Evolutionary conservation across 2,329 filamentous ascomycete species (phyloP).

Genomic region (Aspergillus sp.): DNA sequence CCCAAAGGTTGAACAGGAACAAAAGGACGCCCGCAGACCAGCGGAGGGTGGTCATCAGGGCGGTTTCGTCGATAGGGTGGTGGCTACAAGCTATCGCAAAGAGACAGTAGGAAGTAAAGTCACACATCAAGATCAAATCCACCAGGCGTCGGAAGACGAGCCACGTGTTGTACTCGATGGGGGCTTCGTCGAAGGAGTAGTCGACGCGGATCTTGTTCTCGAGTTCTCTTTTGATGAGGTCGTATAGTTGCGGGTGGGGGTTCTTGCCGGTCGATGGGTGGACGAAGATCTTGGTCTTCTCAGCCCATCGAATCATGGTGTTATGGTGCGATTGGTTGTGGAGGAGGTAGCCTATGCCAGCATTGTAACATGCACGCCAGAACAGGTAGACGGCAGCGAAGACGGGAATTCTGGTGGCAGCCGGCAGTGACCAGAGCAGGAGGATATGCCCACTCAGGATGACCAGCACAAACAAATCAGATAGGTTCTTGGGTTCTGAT

Average conservation of each 20-base stretch:
- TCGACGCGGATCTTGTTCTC: constrained; percentile 91
- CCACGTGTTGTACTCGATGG: constrained; percentile 99
- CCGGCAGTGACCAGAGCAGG: constrained; percentile 64
- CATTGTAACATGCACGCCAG: constrained; percentile 88
- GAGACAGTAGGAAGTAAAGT: constrained; percentile 93
- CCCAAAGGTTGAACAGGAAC: constrained; percentile 93
- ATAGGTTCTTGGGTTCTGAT: constrained; percentile 88
- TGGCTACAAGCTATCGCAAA: constrained; percentile 85
- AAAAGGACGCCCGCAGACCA: constrained; percentile 72
- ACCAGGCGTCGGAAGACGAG: constrained; percentile 90
- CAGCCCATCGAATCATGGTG: constrained; percentile 78
- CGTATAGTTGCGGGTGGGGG: constrained; percentile 72
- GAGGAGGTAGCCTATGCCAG: constrained; percentile 83
- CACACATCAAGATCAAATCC: constrained; percentile 96
- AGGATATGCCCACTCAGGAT: constrained; percentile 70
- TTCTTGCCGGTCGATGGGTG: constrained; percentile 72
- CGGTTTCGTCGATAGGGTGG: constrained; percentile 62
- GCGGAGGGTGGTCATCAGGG: constrained; percentile 60
- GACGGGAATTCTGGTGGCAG: constrained; percentile 59
- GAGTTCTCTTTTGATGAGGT: constrained; percentile 76
- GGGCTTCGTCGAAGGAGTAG: constrained; percentile 87
- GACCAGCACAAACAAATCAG: constrained; percentile 69
- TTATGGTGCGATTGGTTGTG: constrained; percentile 84
- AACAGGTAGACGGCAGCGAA: constrained; percentile 81
- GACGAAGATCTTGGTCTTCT: constrained; percentile 78